Evolutionary conservation across 768 basidiomycete species (phyloP).

Genomic region (Mycena pura): DNA sequence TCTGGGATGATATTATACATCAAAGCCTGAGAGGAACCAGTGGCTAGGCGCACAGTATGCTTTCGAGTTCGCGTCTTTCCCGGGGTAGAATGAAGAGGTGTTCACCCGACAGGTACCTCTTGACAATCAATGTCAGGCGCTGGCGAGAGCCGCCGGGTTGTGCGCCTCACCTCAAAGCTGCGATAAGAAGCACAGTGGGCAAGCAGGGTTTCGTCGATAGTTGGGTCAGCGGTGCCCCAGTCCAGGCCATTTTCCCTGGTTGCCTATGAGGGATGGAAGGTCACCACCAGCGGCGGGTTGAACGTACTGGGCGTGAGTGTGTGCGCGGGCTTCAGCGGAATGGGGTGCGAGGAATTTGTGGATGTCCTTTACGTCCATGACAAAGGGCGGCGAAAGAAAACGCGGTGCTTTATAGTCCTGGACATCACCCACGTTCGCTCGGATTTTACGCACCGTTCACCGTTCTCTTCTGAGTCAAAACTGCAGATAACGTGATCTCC

Average conservation of each 20-base stretch:
- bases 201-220: constrained; percentile 74
- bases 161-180: constrained; percentile 56
- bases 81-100: constrained; percentile 77
- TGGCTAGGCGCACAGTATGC: constrained; percentile 64
- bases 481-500: too few relatives aligned
- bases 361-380: constrained; percentile 45
- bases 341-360: constrained; percentile 77
- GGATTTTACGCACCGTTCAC: too few relatives aligned
- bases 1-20: constrained; percentile 42
- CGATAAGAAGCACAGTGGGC: constrained; percentile 83
- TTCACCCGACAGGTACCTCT: constrained; percentile 63
- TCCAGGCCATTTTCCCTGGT: constrained; percentile 68
- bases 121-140: neutral
- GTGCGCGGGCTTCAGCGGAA: constrained; percentile 75
- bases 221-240: constrained; percentile 76
- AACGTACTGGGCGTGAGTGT: constrained; percentile 70
- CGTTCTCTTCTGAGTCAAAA: too few relatives aligned
- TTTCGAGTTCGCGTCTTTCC: constrained; percentile 70
- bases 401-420: constrained; percentile 13
- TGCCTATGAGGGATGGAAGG: constrained; percentile 7
- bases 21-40: neutral
- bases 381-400: constrained; percentile 21
- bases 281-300: neutral
- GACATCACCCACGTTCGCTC: too few relatives aligned
- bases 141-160: neutral